A percentile compares a stretch with the other conserved stretches of the same genome.
phyloP scores from a whole-genome alignment of 1,139 yeast species.

The Yamadazyma songkhlaensis region DNA sequence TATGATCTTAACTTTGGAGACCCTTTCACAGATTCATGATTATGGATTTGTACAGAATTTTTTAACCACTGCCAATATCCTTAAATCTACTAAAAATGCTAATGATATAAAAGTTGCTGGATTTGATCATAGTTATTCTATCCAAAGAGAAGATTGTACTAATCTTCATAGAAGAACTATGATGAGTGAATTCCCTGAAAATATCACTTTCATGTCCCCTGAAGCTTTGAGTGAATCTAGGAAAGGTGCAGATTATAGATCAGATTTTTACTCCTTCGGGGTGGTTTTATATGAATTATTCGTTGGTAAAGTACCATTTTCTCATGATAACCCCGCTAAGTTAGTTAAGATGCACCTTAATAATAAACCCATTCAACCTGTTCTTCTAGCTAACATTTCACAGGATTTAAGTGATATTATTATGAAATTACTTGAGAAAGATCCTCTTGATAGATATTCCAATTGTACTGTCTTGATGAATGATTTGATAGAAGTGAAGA shows the following conservation, averaged over 20 bases:
- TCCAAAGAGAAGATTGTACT: conserved; percentile 43
- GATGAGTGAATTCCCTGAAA: conserved; percentile 28
- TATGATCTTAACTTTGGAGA: conserved; percentile 31
- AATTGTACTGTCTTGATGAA: conserved; percentile 35
- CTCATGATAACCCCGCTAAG: conserved; percentile 38
- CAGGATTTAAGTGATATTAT: conserved; percentile 37
- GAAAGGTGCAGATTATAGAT: conserved; percentile 43
- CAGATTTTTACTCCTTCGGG: conserved; percentile 54
- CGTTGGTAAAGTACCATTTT: conserved; percentile 46
- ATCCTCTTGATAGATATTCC: conserved; percentile 40
- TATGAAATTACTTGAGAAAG: conserved; percentile 44
- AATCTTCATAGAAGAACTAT: conserved; percentile 30
- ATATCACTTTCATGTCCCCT: conserved; percentile 52
- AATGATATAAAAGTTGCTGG: conserved; percentile 39
- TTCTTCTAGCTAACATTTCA: conserved; percentile 31
- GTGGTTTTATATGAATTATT: conserved; percentile 48
- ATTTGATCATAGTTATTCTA: conserved; percentile 50
- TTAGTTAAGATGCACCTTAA: conserved; percentile 42
- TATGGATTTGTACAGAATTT: conserved; percentile 52
- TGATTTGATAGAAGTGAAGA: conserved; percentile 29
- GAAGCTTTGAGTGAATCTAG: conserved; percentile 45
- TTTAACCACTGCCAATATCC: conserved; percentile 36
- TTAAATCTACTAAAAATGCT: conserved; percentile 23
- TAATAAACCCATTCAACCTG: conserved; percentile 42
- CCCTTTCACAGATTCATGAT: conserved; percentile 38